phyloP scores from a whole-genome alignment of 768 basidiomycete species.

The Sutorius australiensis region DNA sequence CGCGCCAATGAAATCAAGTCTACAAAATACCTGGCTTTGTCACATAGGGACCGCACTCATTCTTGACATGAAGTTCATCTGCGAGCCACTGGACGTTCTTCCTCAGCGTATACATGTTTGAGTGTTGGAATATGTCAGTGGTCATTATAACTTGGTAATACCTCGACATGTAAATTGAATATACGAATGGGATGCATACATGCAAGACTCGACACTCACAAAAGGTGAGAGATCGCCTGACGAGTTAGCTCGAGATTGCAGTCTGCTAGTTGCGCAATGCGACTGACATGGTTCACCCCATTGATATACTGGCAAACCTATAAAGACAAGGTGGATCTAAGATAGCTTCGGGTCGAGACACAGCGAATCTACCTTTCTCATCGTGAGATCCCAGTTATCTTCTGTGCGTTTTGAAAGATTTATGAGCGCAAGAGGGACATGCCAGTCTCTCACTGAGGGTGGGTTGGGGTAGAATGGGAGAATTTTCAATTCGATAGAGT shows the following conservation, averaged over 20 bases:
- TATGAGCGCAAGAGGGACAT: conserved; percentile 88
- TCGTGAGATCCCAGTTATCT: conserved; percentile 95
- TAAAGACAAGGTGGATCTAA: background rate
- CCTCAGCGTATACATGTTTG: conserved; percentile 93
- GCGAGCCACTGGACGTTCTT: conserved; percentile 87
- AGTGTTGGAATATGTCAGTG: conserved; percentile 96
- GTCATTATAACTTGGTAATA: conserved; percentile 97
- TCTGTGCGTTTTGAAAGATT: conserved; percentile 77
- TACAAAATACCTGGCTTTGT: conserved; percentile 58
- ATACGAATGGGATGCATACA: background rate
- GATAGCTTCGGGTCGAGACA: background rate
- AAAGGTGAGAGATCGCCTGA: conserved; percentile 84
- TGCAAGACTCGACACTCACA: conserved; percentile 48
- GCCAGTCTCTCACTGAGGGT: conserved; percentile 86
- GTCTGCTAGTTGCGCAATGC: conserved; percentile 88
- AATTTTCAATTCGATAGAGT: conserved; percentile 92
- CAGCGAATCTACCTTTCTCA: conserved; percentile 63
- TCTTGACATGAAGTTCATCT: conserved; percentile 75
- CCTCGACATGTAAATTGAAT: conserved; percentile 37
- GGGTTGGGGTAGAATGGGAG: conserved; percentile 98
- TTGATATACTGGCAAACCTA: conserved; percentile 77
- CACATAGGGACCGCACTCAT: conserved; percentile 92
- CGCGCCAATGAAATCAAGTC: background rate
- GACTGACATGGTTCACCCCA: conserved; percentile 86
- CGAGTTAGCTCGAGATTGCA: conserved; percentile 81